Evolutionary conservation across 2,329 filamentous ascomycete genomes (phyloP), one percentile per base, ranked within the genome.

Genomic region (Parastagonospora avenae): DNA sequence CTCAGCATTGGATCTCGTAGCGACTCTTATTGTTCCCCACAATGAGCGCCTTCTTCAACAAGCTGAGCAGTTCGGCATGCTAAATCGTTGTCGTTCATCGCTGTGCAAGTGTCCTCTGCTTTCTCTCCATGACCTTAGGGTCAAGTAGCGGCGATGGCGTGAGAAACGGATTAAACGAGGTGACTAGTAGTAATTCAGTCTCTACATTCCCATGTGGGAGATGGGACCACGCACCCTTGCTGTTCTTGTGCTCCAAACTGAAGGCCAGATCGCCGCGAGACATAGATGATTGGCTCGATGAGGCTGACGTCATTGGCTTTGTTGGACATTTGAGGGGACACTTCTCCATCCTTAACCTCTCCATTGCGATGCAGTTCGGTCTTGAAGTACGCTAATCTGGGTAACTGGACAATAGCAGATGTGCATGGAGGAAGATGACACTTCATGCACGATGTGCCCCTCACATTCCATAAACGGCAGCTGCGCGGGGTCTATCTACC

Each of bases 101-200:
- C 12, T 35, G 27, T 11, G 10, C 15, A 4, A 27, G 2, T 2
- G 27, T 41, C 30, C 54, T 55, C 12, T 45, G 50, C 43, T 46
- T 62, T 8, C 48, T 50, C 37, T 61, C 56, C 14, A 57, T 27
- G 4, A 50, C 50, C 16, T 54, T 62, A 1, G 58, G 58, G 7
- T 62, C 60, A 9, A 63, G 47, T 27, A 63, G 45, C 6, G 52
- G 43, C 11, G 58, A 61, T 6, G 60, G 58, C 27, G 58, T 58
- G n/a, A 63, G 54, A 6, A 63, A 30, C 14, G 58, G 58, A 37
- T 62, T 60, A 15, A 58, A 62, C 5, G 44, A 47, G 2, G 42
- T 39, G 14, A 61, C 55, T 61, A n/a, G 5, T 46, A 2, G 7
- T 42, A 10, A 6, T 10, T 8, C 15, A 12, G 38, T 28, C 16